phyloP scores from a whole-genome alignment of 2,329 filamentous ascomycete genomes.

The Nothopassalora personata region DNA sequence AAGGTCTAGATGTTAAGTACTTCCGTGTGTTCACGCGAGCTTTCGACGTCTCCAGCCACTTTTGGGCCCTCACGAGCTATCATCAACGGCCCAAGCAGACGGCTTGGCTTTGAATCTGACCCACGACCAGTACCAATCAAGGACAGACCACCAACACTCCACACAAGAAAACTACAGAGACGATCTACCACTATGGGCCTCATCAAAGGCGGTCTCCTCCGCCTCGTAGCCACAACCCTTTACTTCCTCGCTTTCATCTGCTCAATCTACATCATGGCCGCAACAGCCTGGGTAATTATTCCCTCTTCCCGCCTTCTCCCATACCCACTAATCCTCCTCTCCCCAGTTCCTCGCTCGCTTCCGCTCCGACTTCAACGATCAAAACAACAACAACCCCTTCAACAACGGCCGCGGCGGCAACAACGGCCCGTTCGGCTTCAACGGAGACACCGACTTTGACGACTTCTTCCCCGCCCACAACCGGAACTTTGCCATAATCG shows the following conservation, averaged over 20 bases:
- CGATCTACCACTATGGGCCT: background rate
- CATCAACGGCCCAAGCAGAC: no score
- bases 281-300: background rate
- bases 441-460: background rate
- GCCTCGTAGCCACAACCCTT: background rate
- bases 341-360: background rate
- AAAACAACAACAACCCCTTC: background rate
- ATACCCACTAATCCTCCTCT: background rate
- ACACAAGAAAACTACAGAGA: background rate
- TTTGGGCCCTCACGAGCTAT: no score
- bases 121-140: background rate
- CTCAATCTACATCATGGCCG: slow-evolving; percentile 1
- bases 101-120: background rate
- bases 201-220: slow-evolving; percentile 3
- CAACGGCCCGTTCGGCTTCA: background rate
- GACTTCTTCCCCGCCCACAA: background rate
- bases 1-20: no score
- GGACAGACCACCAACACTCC: background rate
- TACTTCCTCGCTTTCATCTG: slow-evolving; percentile 2
- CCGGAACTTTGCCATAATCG: background rate
- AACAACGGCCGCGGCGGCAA: background rate
- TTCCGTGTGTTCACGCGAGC: no score
- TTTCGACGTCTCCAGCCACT: no score
- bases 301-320: background rate
- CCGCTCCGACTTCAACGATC: background rate